Evolutionary conservation across 2,329 filamentous ascomycete species (phyloP), one percentile per base, ranked within the genome.

Genomic region (Dryadomyces quercus-mongolicae): DNA sequence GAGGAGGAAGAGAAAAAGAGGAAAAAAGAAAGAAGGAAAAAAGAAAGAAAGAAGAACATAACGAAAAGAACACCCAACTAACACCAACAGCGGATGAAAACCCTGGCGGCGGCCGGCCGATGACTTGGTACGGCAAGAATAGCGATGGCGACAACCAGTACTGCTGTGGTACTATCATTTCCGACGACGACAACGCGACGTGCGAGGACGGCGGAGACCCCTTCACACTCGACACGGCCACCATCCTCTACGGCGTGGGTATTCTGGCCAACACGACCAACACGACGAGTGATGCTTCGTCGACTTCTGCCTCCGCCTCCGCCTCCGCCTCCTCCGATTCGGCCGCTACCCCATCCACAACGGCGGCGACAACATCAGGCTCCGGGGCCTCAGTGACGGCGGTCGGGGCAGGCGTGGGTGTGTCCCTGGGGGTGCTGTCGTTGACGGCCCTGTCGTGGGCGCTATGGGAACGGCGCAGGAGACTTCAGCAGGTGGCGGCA

Each of bases 361-460:
- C 34, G 13, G 21, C 36, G 16, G 22, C 36, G 25, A 20, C 36
- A 43, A 20, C 34, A 10, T n/a, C 40, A 38, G n/a, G 18, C 20
- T 46, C 51, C 18, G 8, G 46, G 2, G 13, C 43, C 21, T 53
- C 34, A 4, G 45, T 42, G 12, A 55, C 53, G 16, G 55, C 54
- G n/a, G 55, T 59, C 16, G 57, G 57, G 1, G 57, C 47, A 3
- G 57, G 57, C 49, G 55, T 59, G 5, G 57, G 57, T 31, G 55
- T 57, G 9, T 49, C 54, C 3, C 50, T 59, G 5, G 57, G 57
- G 20, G 54, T 54, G 9, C 25, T 56, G 9, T 22, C 45, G 6
- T 3, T 53, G 10, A 52, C 54, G 7, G 52, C 52, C 5, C 15
- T 55, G 34, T 51, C 50, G 3, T 57, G 57, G 57, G 57, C 57